A percentile compares a stretch with the other conserved stretches of the same genome.
These are phyloP conservation scores for Eucommia ulmoides DNA, from an alignment of 257 asterid genomes.

Conservation along the genomic window DNA sequence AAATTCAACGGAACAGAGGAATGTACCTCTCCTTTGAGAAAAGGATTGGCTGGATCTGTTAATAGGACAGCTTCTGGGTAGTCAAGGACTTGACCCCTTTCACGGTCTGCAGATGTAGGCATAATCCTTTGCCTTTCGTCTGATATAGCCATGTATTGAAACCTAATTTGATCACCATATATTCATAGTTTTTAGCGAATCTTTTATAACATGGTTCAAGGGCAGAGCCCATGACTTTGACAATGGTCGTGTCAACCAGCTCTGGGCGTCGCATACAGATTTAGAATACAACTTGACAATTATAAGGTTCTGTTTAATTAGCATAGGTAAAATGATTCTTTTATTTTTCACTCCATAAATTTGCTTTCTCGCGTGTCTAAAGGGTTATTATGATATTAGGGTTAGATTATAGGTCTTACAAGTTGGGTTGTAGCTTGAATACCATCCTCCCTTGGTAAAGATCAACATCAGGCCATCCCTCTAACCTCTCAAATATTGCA, in stretches of 20 bases:
- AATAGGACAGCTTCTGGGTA: constrained; percentile 84
- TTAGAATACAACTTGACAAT: too few species aligned
- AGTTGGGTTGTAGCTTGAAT: constrained; percentile 46
- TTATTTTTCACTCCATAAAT: too few species aligned
- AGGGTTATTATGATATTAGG: too few species aligned
- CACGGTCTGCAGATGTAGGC: constrained; percentile 61
- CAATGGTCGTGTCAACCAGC: too few species aligned
- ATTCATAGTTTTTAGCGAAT: too few species aligned
- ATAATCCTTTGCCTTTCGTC: constrained; percentile 74
- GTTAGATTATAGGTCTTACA: constrained; percentile 35
- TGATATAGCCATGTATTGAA: constrained; percentile 70
- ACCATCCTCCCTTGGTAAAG: constrained; percentile 52
- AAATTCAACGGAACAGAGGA: too few species aligned
- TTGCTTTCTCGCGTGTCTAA: too few species aligned
- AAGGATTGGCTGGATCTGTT: constrained; percentile 42
- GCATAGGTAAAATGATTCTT: too few species aligned
- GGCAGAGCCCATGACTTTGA: too few species aligned
- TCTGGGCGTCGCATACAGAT: too few species aligned
- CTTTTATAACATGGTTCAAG: too few species aligned
- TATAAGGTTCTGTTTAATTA: too few species aligned
- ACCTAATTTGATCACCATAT: constrained; percentile 26
- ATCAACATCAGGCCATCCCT: constrained; percentile 69
- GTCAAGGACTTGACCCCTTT: constrained; percentile 44
- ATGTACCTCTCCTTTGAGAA: constrained; percentile 65
- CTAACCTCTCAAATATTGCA: constrained; percentile 46